phyloP scores from a whole-genome alignment of 2,329 filamentous ascomycete genomes.

The Sporothrix mexicana region DNA sequence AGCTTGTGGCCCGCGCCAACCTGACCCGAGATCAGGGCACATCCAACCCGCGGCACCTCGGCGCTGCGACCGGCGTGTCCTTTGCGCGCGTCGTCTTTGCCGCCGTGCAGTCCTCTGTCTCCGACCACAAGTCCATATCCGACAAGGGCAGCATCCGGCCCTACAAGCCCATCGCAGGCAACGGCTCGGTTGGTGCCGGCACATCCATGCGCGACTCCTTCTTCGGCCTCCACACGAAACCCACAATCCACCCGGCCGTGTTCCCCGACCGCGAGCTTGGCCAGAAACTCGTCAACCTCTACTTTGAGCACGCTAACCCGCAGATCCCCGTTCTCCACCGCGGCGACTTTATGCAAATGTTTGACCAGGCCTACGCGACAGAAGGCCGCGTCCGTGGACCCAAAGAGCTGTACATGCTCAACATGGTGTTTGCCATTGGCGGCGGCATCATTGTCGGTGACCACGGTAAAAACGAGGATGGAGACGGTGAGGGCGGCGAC shows the following conservation, averaged over 20 bases:
- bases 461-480: slow-evolving; percentile 51
- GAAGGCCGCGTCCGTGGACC: slow-evolving; percentile 71
- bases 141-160: slow-evolving; percentile 68
- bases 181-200: slow-evolving; percentile 54
- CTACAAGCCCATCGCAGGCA: slow-evolving; percentile 59
- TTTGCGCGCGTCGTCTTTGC: slow-evolving; percentile 95
- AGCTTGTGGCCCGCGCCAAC: slow-evolving; percentile 37
- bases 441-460: slow-evolving; percentile 86
- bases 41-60: slow-evolving; percentile 79
- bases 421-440: slow-evolving; percentile 97
- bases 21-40: slow-evolving; percentile 49
- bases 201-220: slow-evolving; percentile 94
- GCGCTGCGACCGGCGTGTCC: slow-evolving; percentile 87
- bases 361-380: slow-evolving; percentile 78
- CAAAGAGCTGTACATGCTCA: slow-evolving; percentile 88
- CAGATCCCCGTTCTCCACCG: slow-evolving; percentile 93
- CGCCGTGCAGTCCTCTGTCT: slow-evolving; percentile 77
- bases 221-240: slow-evolving; percentile 92
- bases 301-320: slow-evolving; percentile 95
- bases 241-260: slow-evolving; percentile 80
- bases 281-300: slow-evolving; percentile 74
- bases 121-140: slow-evolving; percentile 68
- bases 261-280: slow-evolving; percentile 83
- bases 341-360: slow-evolving; percentile 85
- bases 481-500: slow-evolving; percentile 21